These are phyloP conservation scores for Penicillium bialowiezense DNA, from an alignment of 495 filamentous ascomycete genomes.

Conservation along the genomic window DNA sequence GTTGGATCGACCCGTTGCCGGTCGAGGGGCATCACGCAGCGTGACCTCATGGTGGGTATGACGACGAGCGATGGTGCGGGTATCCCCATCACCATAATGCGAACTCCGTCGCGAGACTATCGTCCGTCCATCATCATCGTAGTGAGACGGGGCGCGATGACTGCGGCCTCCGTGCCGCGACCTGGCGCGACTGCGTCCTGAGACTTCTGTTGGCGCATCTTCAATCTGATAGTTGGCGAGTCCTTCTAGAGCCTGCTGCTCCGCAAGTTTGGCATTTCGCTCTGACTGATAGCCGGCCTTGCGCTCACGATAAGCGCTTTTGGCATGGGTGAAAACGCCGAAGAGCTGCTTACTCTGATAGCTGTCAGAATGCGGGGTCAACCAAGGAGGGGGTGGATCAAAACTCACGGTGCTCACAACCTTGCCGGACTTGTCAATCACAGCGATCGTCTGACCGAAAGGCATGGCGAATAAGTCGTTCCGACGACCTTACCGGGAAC, in stretches of 20 bases:
- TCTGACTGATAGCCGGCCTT: slow-evolving; percentile 73
- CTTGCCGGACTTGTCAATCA: slow-evolving; percentile 90
- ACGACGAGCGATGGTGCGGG: slow-evolving; percentile 40
- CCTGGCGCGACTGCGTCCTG: slow-evolving; percentile 32
- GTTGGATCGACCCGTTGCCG: slow-evolving; percentile 31
- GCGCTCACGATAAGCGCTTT: slow-evolving; percentile 76
- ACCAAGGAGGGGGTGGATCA: background rate
- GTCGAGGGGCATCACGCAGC: slow-evolving; percentile 25
- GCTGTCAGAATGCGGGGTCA: slow-evolving; percentile 21
- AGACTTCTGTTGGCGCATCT: slow-evolving; percentile 48
- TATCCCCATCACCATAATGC: slow-evolving; percentile 18
- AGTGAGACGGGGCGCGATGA: slow-evolving; percentile 23
- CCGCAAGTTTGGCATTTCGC: slow-evolving; percentile 55
- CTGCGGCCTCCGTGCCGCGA: slow-evolving; percentile 36
- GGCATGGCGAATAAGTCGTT: slow-evolving; percentile 32
- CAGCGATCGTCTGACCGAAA: slow-evolving; percentile 73
- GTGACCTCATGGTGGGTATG: slow-evolving; percentile 44
- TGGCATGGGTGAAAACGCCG: slow-evolving; percentile 83
- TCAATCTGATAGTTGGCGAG: slow-evolving; percentile 49
- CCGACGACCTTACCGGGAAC: slow-evolving; percentile 10
- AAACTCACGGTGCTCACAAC: slow-evolving; percentile 80
- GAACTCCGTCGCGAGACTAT: slow-evolving; percentile 12
- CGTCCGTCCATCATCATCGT: slow-evolving; percentile 21
- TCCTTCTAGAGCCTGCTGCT: slow-evolving; percentile 48
- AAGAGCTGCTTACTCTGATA: slow-evolving; percentile 81